Evolutionary conservation across 73 alveolate species (phyloP).

Genomic region (Paramecium biaurelia): DNA sequence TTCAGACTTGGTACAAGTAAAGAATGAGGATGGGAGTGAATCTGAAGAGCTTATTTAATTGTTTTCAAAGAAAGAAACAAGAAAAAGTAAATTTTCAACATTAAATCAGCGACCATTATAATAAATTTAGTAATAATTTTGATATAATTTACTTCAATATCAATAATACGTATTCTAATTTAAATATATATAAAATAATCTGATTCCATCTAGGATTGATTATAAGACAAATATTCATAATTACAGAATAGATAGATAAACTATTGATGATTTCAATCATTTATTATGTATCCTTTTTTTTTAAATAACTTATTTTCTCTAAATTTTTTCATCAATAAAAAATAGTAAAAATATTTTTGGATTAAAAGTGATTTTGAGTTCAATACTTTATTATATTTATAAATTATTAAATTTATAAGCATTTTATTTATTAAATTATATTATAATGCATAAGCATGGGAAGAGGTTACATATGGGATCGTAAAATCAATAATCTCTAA

Average conservation of each 20-base stretch:
- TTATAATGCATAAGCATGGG: slow-evolving; percentile 27
- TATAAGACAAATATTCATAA: too few relatives aligned
- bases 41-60: not conserved
- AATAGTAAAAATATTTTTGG: too few relatives aligned
- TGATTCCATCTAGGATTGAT: too few relatives aligned
- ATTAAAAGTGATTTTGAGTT: not conserved
- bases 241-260: too few relatives aligned
- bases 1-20: not conserved
- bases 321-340: too few relatives aligned
- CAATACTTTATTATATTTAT: not conserved
- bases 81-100: not conserved
- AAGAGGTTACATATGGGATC: slow-evolving; percentile 24
- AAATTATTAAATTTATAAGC: not conserved
- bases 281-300: too few relatives aligned
- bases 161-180: not conserved
- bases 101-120: not conserved
- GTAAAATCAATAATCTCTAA: not conserved
- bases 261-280: too few relatives aligned
- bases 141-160: not conserved
- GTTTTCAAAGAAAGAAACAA: not conserved
- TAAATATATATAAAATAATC: too few relatives aligned
- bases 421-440: not conserved
- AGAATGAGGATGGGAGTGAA: slow-evolving; percentile 12
- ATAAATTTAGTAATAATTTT: not conserved
- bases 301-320: too few relatives aligned